Evolutionary conservation across 257 asterid species (phyloP).

Genomic region (Haberlea rhodopensis): DNA sequence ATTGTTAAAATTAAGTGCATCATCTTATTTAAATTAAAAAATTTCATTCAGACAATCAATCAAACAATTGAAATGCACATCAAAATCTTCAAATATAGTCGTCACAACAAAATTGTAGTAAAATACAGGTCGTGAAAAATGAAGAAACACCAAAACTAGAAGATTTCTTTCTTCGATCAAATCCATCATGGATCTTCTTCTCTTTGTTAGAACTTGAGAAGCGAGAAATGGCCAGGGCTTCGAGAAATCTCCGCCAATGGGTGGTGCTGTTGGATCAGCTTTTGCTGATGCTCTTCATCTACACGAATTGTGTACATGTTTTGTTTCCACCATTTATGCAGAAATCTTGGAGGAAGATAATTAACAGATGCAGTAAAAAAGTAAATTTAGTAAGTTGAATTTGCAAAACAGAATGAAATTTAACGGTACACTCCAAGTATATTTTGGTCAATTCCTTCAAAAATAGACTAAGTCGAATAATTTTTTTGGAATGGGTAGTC

Average conservation of each 20-base stretch:
- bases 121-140: slow-evolving; percentile 66
- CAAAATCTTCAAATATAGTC: too few relatives aligned
- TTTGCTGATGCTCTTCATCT: slow-evolving; percentile 63
- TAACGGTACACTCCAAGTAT: too few relatives aligned
- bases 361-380: not conserved
- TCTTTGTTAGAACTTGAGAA: slow-evolving; percentile 91
- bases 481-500: too few relatives aligned
- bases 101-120: slow-evolving; percentile 63
- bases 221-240: slow-evolving; percentile 90
- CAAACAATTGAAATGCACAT: too few relatives aligned
- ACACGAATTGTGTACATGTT: slow-evolving; percentile 65
- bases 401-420: not conserved
- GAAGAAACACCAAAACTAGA: slow-evolving; percentile 71
- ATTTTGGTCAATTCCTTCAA: too few relatives aligned
- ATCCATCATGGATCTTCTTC: slow-evolving; percentile 70
- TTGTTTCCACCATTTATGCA: slow-evolving; percentile 53
- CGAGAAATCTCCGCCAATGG: slow-evolving; percentile 84
- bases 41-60: too few relatives aligned
- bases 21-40: too few relatives aligned
- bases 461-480: too few relatives aligned
- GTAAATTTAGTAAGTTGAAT: not conserved
- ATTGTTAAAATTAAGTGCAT: too few relatives aligned
- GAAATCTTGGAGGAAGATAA: not conserved
- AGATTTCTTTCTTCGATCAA: slow-evolving; percentile 55
- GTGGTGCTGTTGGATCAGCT: slow-evolving; percentile 47